Evolutionary conservation across 2,329 filamentous ascomycete genomes (phyloP).

Genomic region (Calonectria multiphialidica): DNA sequence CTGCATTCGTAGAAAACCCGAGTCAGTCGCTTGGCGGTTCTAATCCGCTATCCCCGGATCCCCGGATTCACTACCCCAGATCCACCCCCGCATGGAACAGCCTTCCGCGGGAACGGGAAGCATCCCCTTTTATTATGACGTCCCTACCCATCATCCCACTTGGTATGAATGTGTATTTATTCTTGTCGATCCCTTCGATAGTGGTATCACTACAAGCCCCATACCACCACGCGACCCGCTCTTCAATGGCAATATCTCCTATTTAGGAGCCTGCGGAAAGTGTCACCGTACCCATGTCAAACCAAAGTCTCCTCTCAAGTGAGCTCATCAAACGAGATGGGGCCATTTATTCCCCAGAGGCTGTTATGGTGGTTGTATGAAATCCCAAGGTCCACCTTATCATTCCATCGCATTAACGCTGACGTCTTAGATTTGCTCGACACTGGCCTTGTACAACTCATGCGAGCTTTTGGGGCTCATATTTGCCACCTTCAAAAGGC

Average conservation of each 20-base stretch:
- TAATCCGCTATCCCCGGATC: neutral
- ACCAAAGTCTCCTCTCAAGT: neutral
- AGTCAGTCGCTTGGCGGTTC: neutral
- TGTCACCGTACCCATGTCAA: neutral
- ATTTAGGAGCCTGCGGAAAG: neutral
- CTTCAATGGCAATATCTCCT: neutral
- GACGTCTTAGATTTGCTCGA: slow-evolving; percentile 20
- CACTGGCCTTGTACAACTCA: slow-evolving; percentile 44
- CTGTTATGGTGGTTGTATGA: neutral
- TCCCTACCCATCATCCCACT: neutral
- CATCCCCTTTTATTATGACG: neutral
- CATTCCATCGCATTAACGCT: neutral
- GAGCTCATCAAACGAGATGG: neutral
- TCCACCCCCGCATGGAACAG: neutral
- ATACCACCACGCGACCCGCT: neutral
- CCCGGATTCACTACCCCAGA: neutral
- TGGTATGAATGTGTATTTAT: neutral
- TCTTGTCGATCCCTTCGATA: neutral
- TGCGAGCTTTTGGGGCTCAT: slow-evolving; percentile 48
- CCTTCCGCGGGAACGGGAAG: neutral
- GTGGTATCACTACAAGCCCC: neutral
- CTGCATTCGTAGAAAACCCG: neutral
- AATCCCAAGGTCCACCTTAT: neutral
- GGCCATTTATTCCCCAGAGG: neutral
- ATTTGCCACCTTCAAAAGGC: slow-evolving; percentile 46